These are phyloP conservation scores for Hevea brasiliensis DNA, from an alignment of 345 rosid species.

Conservation along the genomic window DNA sequence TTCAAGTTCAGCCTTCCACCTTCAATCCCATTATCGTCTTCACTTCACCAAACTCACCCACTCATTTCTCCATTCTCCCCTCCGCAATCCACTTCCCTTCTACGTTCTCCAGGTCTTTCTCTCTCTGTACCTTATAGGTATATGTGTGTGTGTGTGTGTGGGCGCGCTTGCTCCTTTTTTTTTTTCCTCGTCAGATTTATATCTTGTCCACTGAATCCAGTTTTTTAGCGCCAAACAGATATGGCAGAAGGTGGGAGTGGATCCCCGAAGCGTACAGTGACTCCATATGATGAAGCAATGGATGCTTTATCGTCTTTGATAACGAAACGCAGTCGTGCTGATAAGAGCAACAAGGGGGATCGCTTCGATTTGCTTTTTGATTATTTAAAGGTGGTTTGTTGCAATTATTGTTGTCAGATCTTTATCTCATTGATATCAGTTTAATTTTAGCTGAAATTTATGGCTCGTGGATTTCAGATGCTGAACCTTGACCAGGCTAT, in stretches of 20 bases:
- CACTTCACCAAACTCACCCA: background rate
- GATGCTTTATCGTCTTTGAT: slow-evolving; percentile 83
- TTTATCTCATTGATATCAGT: background rate
- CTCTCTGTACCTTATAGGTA: background rate
- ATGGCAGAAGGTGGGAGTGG: slow-evolving; percentile 37
- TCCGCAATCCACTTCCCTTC: background rate
- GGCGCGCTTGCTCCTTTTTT: background rate
- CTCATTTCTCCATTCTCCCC: background rate
- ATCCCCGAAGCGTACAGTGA: slow-evolving; percentile 17
- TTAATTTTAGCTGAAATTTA: background rate
- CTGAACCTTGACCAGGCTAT: slow-evolving; percentile 77
- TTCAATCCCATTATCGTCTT: slow-evolving; percentile 3
- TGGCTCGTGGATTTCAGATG: slow-evolving; percentile 40
- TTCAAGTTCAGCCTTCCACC: slow-evolving; percentile 19
- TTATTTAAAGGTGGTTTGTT: slow-evolving; percentile 57
- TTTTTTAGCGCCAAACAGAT: background rate
- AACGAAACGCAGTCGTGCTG: slow-evolving; percentile 72
- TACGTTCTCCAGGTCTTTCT: background rate
- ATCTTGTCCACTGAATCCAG: background rate
- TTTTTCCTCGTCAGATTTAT: background rate
- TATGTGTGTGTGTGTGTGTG: too few species aligned
- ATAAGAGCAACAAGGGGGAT: slow-evolving; percentile 64
- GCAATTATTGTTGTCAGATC: background rate
- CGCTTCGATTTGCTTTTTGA: slow-evolving; percentile 71
- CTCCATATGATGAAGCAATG: slow-evolving; percentile 61